These are phyloP conservation scores for Saccharomyces hybrid DNA, from an alignment of 1,139 yeast genomes.

Conservation along the genomic window DNA sequence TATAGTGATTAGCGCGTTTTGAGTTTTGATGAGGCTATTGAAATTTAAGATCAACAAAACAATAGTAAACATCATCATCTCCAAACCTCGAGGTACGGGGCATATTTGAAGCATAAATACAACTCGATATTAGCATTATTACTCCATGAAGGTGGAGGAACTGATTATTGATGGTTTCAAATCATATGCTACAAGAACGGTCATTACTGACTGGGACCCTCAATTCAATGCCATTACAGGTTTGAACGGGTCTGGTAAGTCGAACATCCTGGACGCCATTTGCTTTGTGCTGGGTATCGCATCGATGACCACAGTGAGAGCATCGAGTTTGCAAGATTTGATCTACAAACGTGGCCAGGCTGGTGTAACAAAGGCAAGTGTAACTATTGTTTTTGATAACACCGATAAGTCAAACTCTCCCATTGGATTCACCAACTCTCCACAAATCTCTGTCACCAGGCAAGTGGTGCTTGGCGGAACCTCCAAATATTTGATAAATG, in stretches of 20 bases:
- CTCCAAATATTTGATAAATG: constrained; percentile 86
- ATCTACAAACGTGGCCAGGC: constrained; percentile 97
- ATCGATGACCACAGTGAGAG: constrained; percentile 88
- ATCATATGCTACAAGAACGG: constrained; percentile 95
- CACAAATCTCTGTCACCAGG: constrained; percentile 84
- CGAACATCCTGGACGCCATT: constrained; percentile 90
- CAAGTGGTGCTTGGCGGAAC: constrained; percentile 88
- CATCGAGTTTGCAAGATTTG: constrained; percentile 84
- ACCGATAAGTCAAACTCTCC: constrained; percentile 70
- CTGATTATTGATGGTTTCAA: constrained; percentile 95
- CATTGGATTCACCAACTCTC: constrained; percentile 73
- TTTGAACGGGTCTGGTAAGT: constrained; percentile 93
- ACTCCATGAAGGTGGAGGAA: constrained; percentile 84
- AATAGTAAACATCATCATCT: not conserved
- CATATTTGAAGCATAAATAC: not conserved
- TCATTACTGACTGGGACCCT: constrained; percentile 89
- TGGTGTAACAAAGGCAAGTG: constrained; percentile 94
- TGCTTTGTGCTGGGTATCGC: constrained; percentile 98
- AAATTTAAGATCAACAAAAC: constrained; percentile 1
- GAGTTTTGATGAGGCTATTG: not conserved
- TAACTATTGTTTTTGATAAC: constrained; percentile 90
- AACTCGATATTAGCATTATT: not conserved
- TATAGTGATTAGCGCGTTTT: not conserved
- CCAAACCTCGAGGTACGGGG: not conserved
- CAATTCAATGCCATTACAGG: constrained; percentile 98